Evolutionary conservation across 805 yeast species (phyloP).

Genomic region (Monosporozyma siamensis): DNA sequence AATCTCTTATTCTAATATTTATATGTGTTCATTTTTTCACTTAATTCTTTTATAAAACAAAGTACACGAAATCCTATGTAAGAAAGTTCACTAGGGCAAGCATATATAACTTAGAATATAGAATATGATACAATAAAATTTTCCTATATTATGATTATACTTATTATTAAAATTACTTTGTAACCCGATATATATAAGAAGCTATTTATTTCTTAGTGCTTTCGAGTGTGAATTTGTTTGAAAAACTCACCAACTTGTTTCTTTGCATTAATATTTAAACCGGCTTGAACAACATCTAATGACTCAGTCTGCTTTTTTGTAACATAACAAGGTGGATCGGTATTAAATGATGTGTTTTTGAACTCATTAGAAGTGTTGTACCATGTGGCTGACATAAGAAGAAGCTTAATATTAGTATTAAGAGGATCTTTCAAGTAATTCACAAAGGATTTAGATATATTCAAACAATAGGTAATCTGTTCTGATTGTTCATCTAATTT

Average conservation of each 20-base stretch:
- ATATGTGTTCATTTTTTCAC: too few species aligned
- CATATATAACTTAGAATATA: background rate
- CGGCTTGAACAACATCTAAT: slow-evolving; percentile 17
- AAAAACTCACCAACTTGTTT: slow-evolving; percentile 22
- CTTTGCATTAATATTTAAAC: slow-evolving; percentile 19
- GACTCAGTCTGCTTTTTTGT: slow-evolving; percentile 8
- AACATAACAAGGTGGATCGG: too few species aligned
- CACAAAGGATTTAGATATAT: slow-evolving; percentile 16
- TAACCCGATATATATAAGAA: too few species aligned
- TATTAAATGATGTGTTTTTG: too few species aligned
- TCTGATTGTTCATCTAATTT: slow-evolving; percentile 10
- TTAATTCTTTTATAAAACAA: too few species aligned
- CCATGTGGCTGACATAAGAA: background rate
- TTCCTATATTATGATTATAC: too few species aligned
- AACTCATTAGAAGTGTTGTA: background rate
- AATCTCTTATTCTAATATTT: too few species aligned
- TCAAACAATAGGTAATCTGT: slow-evolving; percentile 13
- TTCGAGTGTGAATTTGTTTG: slow-evolving; percentile 5
- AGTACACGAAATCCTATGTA: too few species aligned
- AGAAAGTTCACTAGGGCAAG: too few species aligned
- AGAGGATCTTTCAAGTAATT: slow-evolving; percentile 1
- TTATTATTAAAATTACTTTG: too few species aligned
- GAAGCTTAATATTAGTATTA: background rate
- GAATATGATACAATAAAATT: background rate
- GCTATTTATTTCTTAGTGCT: background rate